These are phyloP conservation scores for Exophiala lecanii-corni DNA, from an alignment of 2,329 filamentous ascomycete species.

Conservation along the genomic window DNA sequence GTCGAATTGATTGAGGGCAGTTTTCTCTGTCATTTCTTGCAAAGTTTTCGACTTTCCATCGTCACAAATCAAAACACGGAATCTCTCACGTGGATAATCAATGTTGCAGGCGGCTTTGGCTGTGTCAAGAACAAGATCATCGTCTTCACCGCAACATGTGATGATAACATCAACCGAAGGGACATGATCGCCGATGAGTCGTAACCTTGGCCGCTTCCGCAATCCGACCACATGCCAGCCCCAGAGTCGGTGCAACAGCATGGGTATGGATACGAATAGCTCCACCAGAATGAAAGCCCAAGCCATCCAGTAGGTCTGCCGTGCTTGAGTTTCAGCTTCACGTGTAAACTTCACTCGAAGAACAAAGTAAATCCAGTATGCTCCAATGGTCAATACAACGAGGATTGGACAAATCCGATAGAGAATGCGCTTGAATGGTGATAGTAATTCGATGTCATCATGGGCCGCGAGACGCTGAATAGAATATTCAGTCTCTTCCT, in stretches of 20 bases:
- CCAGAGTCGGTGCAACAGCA: slow-evolving; percentile 17
- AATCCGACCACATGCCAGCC: slow-evolving; percentile 12
- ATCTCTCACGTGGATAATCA: slow-evolving; percentile 51
- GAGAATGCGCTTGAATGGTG: slow-evolving; percentile 11
- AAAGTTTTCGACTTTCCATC: slow-evolving; percentile 39
- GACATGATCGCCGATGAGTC: slow-evolving; percentile 36
- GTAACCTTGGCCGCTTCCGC: slow-evolving; percentile 16
- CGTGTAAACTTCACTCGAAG: slow-evolving; percentile 16
- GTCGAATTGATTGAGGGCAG: slow-evolving; percentile 24
- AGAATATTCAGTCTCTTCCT: slow-evolving; percentile 15
- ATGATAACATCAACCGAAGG: slow-evolving; percentile 55
- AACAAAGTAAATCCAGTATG: slow-evolving; percentile 19
- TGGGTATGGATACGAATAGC: slow-evolving; percentile 15
- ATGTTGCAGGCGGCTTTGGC: slow-evolving; percentile 47
- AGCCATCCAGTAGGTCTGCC: slow-evolving; percentile 19
- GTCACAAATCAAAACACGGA: slow-evolving; percentile 51
- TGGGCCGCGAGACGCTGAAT: slow-evolving; percentile 16
- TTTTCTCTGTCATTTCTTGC: slow-evolving; percentile 39
- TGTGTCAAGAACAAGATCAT: slow-evolving; percentile 52
- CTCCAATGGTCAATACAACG: slow-evolving; percentile 12
- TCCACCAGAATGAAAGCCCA: slow-evolving; percentile 22
- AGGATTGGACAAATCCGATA: slow-evolving; percentile 16
- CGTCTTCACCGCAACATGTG: slow-evolving; percentile 53
- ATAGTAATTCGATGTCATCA: slow-evolving; percentile 17
- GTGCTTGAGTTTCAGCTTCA: slow-evolving; percentile 8